phyloP scores from a whole-genome alignment of 2,329 filamentous ascomycete species.

The Fusarium annulatum region DNA sequence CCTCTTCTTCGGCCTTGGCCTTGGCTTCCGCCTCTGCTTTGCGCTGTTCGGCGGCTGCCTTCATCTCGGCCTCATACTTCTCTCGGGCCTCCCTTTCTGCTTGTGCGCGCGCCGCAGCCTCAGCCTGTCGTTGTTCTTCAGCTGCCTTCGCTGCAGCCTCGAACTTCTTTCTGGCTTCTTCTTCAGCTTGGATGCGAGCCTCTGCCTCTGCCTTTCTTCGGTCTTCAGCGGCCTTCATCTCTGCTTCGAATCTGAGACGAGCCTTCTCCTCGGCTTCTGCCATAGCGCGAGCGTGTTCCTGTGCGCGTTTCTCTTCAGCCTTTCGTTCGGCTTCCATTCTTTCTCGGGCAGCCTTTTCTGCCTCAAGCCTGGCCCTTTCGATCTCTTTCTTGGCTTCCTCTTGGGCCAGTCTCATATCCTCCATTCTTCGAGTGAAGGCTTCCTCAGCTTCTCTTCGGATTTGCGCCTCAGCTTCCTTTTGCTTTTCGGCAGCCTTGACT shows the following conservation, averaged over 20 bases:
- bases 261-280: constrained; percentile 58
- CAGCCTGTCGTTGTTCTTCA: constrained; percentile 41
- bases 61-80: constrained; percentile 60
- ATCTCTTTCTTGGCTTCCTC: constrained; percentile 53
- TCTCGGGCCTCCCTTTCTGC: constrained; percentile 56
- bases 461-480: constrained; percentile 57
- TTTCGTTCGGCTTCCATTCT: constrained; percentile 56
- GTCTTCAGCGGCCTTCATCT: constrained; percentile 57
- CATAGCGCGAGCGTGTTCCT: constrained; percentile 61
- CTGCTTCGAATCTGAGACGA: constrained; percentile 58
- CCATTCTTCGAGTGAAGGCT: constrained; percentile 47
- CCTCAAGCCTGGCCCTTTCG: constrained; percentile 43
- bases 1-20: constrained; percentile 58
- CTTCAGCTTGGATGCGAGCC: constrained; percentile 57
- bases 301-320: constrained; percentile 42
- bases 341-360: constrained; percentile 57
- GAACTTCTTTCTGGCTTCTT: constrained; percentile 59
- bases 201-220: constrained; percentile 59
- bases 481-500: constrained; percentile 58
- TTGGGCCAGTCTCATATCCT: constrained; percentile 42
- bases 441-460: constrained; percentile 61
- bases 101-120: constrained; percentile 31
- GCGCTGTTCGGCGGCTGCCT: constrained; percentile 57
- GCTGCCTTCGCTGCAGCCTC: constrained; percentile 57
- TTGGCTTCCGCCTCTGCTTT: constrained; percentile 61